phyloP scores from a whole-genome alignment of 176 grass and related monocot species.

The Musa troglodytarum region DNA sequence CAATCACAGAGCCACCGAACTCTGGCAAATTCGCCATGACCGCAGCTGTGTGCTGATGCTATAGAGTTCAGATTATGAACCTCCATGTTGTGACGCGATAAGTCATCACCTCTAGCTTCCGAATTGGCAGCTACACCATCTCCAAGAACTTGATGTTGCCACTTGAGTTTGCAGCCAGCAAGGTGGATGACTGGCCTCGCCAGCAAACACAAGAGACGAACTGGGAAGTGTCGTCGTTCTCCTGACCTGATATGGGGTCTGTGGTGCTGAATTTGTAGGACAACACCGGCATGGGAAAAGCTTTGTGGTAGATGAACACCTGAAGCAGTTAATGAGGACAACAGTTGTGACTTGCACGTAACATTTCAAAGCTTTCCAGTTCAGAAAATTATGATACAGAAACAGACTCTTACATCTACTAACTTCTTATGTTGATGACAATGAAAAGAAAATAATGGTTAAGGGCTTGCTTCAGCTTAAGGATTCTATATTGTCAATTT shows the following conservation, averaged over 20 bases:
- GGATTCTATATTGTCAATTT: too few relatives aligned
- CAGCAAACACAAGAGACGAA: conserved; percentile 96
- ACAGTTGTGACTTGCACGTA: neutral
- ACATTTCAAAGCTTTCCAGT: neutral
- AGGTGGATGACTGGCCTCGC: conserved; percentile 66
- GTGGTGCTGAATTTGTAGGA: conserved; percentile 74
- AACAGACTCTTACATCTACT: too few relatives aligned
- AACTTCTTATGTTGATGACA: too few relatives aligned
- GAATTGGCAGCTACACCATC: conserved; percentile 47
- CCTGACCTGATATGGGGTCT: conserved; percentile 72
- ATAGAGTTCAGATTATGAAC: neutral
- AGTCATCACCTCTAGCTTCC: neutral
- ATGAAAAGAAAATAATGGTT: too few relatives aligned
- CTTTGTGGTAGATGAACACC: conserved; percentile 96
- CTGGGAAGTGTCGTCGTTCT: conserved; percentile 68
- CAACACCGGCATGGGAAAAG: conserved; percentile 94
- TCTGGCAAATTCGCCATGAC: conserved; percentile 20
- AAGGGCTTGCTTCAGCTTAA: too few relatives aligned
- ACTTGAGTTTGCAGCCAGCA: conserved; percentile 88
- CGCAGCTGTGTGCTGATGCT: conserved; percentile 5
- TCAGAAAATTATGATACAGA: neutral
- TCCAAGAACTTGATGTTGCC: conserved; percentile 92
- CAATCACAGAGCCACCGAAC: neutral
- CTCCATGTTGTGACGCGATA: neutral
- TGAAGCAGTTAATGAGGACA: conserved; percentile 20